Evolutionary conservation across 179 eudicot genomes (phyloP).

Genomic region (Heliamphora pulchella): DNA sequence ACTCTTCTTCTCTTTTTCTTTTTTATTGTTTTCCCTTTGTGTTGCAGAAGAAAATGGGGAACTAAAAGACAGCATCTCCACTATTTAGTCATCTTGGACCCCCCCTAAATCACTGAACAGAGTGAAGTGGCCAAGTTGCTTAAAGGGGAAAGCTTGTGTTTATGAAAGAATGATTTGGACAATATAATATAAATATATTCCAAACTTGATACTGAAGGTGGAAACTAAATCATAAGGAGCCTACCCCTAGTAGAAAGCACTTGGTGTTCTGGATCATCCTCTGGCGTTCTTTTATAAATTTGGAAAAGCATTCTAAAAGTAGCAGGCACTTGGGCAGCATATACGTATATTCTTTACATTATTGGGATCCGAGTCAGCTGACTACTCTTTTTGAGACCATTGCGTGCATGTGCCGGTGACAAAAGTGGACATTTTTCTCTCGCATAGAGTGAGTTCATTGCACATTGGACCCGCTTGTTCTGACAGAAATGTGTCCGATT

Average conservation of each 20-base stretch:
- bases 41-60: not conserved
- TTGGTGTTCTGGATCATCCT: constrained; percentile 8
- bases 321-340: not conserved
- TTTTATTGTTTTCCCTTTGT: not conserved
- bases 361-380: not conserved
- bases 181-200: too few relatives aligned
- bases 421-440: too few relatives aligned
- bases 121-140: not conserved
- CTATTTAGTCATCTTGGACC: not conserved
- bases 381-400: too few relatives aligned
- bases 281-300: not conserved
- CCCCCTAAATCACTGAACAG: not conserved
- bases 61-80: not conserved
- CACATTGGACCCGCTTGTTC: too few relatives aligned
- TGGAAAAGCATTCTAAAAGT: constrained; percentile 1
- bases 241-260: not conserved
- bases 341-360: not conserved
- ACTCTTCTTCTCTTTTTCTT: too few relatives aligned
- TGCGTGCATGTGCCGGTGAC: too few relatives aligned
- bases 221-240: not conserved
- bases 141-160: constrained; percentile 5
- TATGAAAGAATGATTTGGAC: not conserved
- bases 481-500: too few relatives aligned
- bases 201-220: not conserved
- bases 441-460: too few relatives aligned